Conservation (phyloP, 1,284 basidiomycete genomes). For the Tilletia caries region DNA sequence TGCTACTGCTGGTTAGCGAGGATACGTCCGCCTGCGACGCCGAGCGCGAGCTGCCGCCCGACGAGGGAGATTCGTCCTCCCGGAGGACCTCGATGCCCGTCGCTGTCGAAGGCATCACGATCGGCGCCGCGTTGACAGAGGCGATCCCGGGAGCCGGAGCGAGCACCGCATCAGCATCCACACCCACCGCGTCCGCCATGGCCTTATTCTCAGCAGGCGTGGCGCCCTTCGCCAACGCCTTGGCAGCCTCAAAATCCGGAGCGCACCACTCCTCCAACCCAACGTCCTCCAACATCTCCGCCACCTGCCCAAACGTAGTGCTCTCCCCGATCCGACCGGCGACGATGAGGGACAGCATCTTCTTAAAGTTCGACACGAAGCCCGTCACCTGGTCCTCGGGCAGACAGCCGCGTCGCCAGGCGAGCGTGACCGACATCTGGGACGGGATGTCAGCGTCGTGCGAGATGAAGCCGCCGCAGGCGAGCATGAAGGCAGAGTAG, state of each 20-base stretch:
- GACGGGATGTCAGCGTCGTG: background rate
- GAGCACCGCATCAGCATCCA: too few relatives aligned
- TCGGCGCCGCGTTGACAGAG: too few relatives aligned
- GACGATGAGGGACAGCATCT: background rate
- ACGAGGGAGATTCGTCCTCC: too few relatives aligned
- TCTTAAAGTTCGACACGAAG: background rate
- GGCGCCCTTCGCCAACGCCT: background rate
- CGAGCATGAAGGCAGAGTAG: constrained; percentile 5
- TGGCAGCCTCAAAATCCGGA: background rate
- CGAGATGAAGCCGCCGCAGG: background rate
- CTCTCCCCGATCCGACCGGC: background rate
- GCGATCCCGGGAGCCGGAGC: too few relatives aligned
- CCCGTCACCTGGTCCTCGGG: background rate
- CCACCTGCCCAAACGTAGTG: background rate
- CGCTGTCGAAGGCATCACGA: too few relatives aligned
- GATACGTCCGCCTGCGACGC: too few relatives aligned
- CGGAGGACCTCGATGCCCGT: too few relatives aligned
- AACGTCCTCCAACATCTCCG: background rate
- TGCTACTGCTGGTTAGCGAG: too few relatives aligned
- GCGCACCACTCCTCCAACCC: background rate
- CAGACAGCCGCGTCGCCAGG: background rate
- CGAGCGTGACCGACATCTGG: background rate
- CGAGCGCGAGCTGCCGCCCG: too few relatives aligned
- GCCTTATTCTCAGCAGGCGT: too few relatives aligned
- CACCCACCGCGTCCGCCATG: too few relatives aligned